Evolutionary conservation across 2,329 filamentous ascomycete species (phyloP).

Genomic region (Fusarium liriodendri): DNA sequence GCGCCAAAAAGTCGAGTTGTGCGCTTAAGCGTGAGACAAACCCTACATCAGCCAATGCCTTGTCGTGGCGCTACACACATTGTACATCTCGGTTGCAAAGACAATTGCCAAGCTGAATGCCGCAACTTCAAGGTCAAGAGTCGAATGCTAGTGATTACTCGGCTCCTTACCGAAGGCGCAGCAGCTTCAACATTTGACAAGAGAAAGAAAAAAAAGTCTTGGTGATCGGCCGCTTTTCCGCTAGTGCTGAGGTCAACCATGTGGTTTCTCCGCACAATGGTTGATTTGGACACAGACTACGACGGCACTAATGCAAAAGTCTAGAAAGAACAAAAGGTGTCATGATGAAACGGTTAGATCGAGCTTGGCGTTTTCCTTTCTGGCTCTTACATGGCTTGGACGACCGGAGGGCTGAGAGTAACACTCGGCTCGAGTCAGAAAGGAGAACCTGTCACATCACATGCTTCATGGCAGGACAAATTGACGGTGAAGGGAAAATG

Average conservation of each 20-base stretch:
- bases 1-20: not conserved
- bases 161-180: not conserved
- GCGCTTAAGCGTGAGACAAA: not conserved
- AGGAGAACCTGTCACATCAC: not conserved
- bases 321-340: conserved; percentile 14
- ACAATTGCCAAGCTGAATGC: not conserved
- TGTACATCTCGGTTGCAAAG: not conserved
- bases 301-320: conserved; percentile 6
- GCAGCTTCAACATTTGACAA: not conserved
- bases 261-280: conserved; percentile 50
- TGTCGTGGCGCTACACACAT: not conserved
- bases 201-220: not conserved
- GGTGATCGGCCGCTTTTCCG: not conserved
- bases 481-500: not conserved
- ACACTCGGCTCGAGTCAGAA: not conserved
- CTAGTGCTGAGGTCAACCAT: conserved; percentile 5
- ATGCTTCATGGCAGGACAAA: not conserved
- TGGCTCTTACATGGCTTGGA: conserved; percentile 1
- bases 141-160: not conserved
- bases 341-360: conserved; percentile 24
- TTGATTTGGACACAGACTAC: not conserved
- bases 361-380: not conserved
- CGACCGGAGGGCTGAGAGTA: not conserved
- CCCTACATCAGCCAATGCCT: not conserved
- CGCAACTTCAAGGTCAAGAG: not conserved